phyloP scores from a whole-genome alignment of 176 grass and related monocot genomes.

The Thalia dealbata region DNA sequence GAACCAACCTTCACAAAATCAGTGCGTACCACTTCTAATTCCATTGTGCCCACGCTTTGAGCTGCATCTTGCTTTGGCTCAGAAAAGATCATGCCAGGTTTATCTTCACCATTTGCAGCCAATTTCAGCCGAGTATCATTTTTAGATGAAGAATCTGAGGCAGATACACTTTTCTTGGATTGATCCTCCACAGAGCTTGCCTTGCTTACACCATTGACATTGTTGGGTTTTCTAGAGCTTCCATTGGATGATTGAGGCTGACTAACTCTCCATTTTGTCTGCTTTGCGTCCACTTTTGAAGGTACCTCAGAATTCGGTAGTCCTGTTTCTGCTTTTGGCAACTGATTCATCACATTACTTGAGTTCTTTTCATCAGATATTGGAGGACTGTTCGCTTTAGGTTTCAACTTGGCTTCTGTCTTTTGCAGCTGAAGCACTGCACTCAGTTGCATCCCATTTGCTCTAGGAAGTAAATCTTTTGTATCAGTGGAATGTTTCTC shows the following conservation, averaged over 20 bases:
- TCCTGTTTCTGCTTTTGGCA: neutral
- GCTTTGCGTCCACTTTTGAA: neutral
- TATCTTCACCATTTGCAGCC: slow-evolving; percentile 19
- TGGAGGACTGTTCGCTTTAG: neutral
- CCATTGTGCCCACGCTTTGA: neutral
- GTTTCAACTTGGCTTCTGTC: neutral
- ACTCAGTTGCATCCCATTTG: neutral
- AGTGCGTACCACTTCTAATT: slow-evolving; percentile 8
- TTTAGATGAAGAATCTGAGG: slow-evolving; percentile 11
- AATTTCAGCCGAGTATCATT: neutral
- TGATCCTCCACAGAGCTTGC: slow-evolving; percentile 16
- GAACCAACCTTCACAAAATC: slow-evolving; percentile 51
- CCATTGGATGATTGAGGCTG: slow-evolving; percentile 6
- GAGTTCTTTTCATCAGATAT: neutral
- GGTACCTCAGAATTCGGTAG: neutral
- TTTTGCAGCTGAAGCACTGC: neutral
- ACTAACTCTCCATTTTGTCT: slow-evolving; percentile 7
- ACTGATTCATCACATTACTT: neutral
- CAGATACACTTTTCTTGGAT: slow-evolving; percentile 6
- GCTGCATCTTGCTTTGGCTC: neutral
- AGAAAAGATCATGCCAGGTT: neutral
- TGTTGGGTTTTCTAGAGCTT: neutral
- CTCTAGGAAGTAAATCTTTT: neutral
- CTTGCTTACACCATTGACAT: neutral
- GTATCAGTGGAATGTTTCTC: neutral